Evolutionary conservation across 805 yeast species (phyloP).

Genomic region (Kuraishia borneana): DNA sequence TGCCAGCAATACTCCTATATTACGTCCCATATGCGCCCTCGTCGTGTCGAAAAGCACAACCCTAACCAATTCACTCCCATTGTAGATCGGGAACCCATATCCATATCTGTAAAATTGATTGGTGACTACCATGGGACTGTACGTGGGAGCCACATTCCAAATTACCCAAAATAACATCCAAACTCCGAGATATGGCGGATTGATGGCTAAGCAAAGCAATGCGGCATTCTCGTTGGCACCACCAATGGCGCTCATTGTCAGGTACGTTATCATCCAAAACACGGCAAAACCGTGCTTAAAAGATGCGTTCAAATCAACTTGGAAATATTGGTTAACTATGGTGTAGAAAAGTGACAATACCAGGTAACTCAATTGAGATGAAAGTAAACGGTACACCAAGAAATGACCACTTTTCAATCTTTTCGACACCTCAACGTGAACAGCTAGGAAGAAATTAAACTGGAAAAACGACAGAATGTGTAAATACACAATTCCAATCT

Average conservation of each 20-base stretch:
- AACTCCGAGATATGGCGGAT: constrained; percentile 51
- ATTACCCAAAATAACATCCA: constrained; percentile 66
- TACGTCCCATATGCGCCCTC: constrained; percentile 48
- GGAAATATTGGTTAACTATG: constrained; percentile 53
- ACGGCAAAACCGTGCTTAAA: constrained; percentile 43
- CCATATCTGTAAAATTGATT: constrained; percentile 50
- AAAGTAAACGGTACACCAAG: constrained; percentile 35
- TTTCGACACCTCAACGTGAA: constrained; percentile 37
- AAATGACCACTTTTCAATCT: constrained; percentile 34
- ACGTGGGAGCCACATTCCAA: constrained; percentile 51
- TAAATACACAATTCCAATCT: constrained; percentile 59
- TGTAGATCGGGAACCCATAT: constrained; percentile 56
- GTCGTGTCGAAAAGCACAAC: constrained; percentile 46
- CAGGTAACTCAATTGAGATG: constrained; percentile 38
- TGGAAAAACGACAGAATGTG: constrained; percentile 60
- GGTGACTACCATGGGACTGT: constrained; percentile 43
- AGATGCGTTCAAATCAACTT: constrained; percentile 43
- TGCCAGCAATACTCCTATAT: constrained; percentile 45
- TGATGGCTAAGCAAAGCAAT: constrained; percentile 30
- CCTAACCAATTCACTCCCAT: constrained; percentile 43
- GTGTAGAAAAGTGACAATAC: constrained; percentile 46
- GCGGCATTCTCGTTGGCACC: constrained; percentile 56
- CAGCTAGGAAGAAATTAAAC: constrained; percentile 41
- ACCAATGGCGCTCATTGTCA: constrained; percentile 62
- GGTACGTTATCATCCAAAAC: constrained; percentile 53